Evolutionary conservation across 257 asterid species (phyloP), one percentile per base, ranked within the genome.

Genomic region (Handroanthus guayacan): DNA sequence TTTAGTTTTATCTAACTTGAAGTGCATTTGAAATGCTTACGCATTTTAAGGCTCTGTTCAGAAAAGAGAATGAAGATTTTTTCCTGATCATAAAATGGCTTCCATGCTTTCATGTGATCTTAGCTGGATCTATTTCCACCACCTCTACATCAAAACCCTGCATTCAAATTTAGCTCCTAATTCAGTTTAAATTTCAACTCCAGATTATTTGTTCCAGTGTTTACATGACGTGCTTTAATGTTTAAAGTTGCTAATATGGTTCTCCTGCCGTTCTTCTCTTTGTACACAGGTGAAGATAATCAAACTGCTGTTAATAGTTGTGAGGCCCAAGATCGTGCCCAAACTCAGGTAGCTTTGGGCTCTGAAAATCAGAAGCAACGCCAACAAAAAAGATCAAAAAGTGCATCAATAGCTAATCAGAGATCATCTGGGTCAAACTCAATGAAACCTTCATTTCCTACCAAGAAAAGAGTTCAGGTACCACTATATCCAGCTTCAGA

Each of bases 381-480:
- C 65, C 82, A 12, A 72, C 78, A 74, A 73, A 90, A 75, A 84
- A 81, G 88, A 58, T 80, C 84, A 9, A 82, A 67, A 72, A 67
- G 63, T 58, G 76, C 83, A 80, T 61, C 75, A 41, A 67, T 72
- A 69, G 65, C 71, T 61, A 36, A 69, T 25, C 70, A 79, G 75
- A 68, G 76, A 57, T 77, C 62, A 79, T 55, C 83, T 4, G 71
- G 74, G 45, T 44, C 85, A 63, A 78, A 75, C 72, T 50, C 72
- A 43, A 74, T 31, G 44, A 84, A 80, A 62, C 92, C 97, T 63
- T 87, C 97, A 62, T 95, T 88, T 84, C 99, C 97, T 61, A 78
- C 92, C 58, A 95, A 95, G 86, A 95, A 92, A 84, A 87, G 98
- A 87, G 91, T 95, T 70, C 98, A 88, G 77, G 94, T 89, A 41